Percentiles rank a stretch among this genome's conserved stretches.
phyloP scores from a whole-genome alignment of 192 early-diverging fungal genomes.

The Coemansia sp. region DNA sequence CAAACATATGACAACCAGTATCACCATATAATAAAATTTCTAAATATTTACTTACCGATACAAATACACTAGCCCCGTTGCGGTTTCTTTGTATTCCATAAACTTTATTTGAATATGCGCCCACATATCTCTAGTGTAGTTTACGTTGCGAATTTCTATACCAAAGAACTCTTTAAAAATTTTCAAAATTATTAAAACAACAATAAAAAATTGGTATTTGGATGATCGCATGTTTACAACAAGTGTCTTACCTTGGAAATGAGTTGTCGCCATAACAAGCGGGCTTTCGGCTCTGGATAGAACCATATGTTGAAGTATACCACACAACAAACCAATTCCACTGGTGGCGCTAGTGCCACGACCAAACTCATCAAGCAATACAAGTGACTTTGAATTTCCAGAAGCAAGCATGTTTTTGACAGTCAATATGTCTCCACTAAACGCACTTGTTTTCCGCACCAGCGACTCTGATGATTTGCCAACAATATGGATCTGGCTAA shows the following conservation, averaged over 20 bases:
- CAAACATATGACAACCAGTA: no score
- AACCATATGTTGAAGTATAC: constrained; percentile 62
- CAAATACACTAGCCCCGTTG: neutral
- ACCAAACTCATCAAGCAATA: constrained; percentile 50
- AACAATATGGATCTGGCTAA: constrained; percentile 74
- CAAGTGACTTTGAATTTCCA: constrained; percentile 15
- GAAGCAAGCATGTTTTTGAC: constrained; percentile 16
- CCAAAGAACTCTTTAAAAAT: neutral
- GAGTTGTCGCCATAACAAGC: constrained; percentile 74
- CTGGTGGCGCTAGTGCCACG: constrained; percentile 56
- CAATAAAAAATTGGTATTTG: no score
- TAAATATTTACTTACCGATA: neutral
- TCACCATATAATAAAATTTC: no score
- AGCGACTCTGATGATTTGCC: constrained; percentile 44
- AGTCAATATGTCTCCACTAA: constrained; percentile 24
- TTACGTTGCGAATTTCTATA: neutral
- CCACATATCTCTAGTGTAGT: neutral
- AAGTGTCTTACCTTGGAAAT: constrained; percentile 73
- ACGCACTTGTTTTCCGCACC: constrained; percentile 22
- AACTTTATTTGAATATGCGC: neutral
- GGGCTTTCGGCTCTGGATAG: constrained; percentile 56
- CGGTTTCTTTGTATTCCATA: neutral
- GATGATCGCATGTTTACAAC: no score
- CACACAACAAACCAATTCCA: constrained; percentile 80
- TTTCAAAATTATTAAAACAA: neutral